Base-by-base conservation (phyloP, 345 rosid genomes). In the Arabidopsis thaliana region DNA sequence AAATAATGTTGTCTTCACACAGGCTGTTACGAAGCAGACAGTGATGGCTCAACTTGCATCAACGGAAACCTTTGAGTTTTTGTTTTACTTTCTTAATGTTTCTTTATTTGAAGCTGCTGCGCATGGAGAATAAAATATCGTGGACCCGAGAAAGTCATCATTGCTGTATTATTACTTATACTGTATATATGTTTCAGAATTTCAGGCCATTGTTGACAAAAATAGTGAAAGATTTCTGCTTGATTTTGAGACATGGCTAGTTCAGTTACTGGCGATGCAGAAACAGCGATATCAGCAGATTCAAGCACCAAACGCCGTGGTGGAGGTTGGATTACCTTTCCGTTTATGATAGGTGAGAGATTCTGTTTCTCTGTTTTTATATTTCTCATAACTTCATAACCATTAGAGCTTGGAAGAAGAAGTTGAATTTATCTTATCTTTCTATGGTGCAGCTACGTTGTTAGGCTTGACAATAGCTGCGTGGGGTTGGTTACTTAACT, bases 271-370 rank as follows among this genome's bases (percentile, higher is more conserved):
- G 14, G 41, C 8, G 69, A 79, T 1, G 33, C 65, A 73, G 78
- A 80, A 62, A 28, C 75, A 24, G 11, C 42, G 5, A 59, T 36
- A 38, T 16, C 78, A 37, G 55, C 12, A 28, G 72, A 45, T 30
- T 50, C 51, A 3, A 56, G 22, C 60, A 49, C 22, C 22, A 79
- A 83, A 72, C 69, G 51, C 30, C 81, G 74, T 28, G 6, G 38
- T 24, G 87, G 87, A 13, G 82, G 83, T 57, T 89, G 86, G 91
- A 56, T 77, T 33, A 85, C 93, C 38, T 84, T 85, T 40, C 85
- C 89, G 20, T 89, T 87, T 79, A 75, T 84, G 23, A 73, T 76
- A 58, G 89, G 89, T 87, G 13, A 71, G 55, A 49, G 20, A 37
- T 25, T 67, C 34, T 58, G 22, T 53, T 69, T 67, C 71, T 44